A percentile compares a stretch with the other conserved stretches of the same genome.
These are phyloP conservation scores for Coemansia sp. DNA, from an alignment of 192 early-diverging fungal species.

Conservation along the genomic window DNA sequence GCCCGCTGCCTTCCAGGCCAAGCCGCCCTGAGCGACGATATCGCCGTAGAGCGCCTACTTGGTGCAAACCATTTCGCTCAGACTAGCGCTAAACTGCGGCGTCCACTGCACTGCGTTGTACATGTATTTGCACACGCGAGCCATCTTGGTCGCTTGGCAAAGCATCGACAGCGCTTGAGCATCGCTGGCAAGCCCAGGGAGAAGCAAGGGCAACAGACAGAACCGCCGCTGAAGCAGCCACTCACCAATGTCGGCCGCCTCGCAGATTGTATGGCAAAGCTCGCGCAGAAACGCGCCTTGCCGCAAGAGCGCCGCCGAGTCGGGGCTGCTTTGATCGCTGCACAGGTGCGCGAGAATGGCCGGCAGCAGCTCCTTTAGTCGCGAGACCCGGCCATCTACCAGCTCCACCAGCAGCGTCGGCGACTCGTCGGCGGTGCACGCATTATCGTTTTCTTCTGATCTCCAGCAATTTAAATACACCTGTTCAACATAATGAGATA, in stretches of 20 bases:
- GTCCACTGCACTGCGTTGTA: slow-evolving; percentile 21
- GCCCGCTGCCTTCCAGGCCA: slow-evolving; percentile 46
- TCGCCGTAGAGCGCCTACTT: slow-evolving; percentile 38
- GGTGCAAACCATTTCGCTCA: slow-evolving; percentile 18
- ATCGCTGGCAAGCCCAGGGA: slow-evolving; percentile 19
- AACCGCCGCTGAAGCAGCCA: slow-evolving; percentile 44
- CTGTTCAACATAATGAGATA: no score
- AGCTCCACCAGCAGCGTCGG: slow-evolving; percentile 10
- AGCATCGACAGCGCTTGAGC: slow-evolving; percentile 27
- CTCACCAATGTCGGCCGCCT: slow-evolving; percentile 35
- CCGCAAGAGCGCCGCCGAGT: slow-evolving; percentile 1
- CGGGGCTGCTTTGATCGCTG: neutral
- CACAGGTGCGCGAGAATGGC: slow-evolving; percentile 16
- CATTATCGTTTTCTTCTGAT: no score
- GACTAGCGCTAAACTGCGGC: slow-evolving; percentile 18
- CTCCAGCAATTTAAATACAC: no score
- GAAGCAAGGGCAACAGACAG: slow-evolving; percentile 17
- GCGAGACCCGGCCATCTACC: slow-evolving; percentile 17
- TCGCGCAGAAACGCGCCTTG: slow-evolving; percentile 29
- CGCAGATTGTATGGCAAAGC: slow-evolving; percentile 29
- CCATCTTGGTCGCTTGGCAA: slow-evolving; percentile 18
- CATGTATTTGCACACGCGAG: slow-evolving; percentile 43
- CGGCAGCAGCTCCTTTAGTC: slow-evolving; percentile 27
- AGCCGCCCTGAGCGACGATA: slow-evolving; percentile 32
- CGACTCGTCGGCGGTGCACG: slow-evolving; percentile 4